phyloP scores from a whole-genome alignment of 2,329 filamentous ascomycete species.

The Setomelanomma holmii region DNA sequence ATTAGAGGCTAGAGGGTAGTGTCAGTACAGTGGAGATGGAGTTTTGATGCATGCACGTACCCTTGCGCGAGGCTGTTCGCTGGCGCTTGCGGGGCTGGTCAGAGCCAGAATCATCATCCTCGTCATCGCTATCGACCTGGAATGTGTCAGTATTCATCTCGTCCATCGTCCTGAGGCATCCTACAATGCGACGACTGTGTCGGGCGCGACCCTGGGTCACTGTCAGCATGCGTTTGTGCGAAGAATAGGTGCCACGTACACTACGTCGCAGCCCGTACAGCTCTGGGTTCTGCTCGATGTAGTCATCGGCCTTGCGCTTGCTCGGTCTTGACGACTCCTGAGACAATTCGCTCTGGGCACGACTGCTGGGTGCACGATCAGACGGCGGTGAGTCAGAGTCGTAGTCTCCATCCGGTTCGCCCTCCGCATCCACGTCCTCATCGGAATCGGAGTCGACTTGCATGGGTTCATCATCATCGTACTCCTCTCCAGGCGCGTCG shows the following conservation, averaged over 20 bases:
- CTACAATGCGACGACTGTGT: slow-evolving; percentile 66
- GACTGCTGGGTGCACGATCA: slow-evolving; percentile 54
- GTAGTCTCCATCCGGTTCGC: slow-evolving; percentile 71
- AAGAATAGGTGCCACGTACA: slow-evolving; percentile 62
- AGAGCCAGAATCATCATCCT: slow-evolving; percentile 75
- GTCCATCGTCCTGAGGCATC: slow-evolving; percentile 32
- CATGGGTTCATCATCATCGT: slow-evolving; percentile 53
- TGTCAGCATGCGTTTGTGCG: slow-evolving; percentile 40
- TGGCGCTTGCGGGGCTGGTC: slow-evolving; percentile 68
- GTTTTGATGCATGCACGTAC: slow-evolving; percentile 55
- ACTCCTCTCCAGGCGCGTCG: slow-evolving; percentile 50
- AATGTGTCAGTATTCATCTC: slow-evolving; percentile 23
- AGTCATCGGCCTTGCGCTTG: slow-evolving; percentile 80
- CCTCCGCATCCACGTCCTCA: slow-evolving; percentile 58
- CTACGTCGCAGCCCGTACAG: slow-evolving; percentile 93
- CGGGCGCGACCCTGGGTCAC: slow-evolving; percentile 63
- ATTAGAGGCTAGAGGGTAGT: slow-evolving; percentile 62
- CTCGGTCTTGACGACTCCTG: slow-evolving; percentile 68
- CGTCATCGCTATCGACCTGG: slow-evolving; percentile 67
- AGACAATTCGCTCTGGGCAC: slow-evolving; percentile 71
- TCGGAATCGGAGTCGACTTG: slow-evolving; percentile 56
- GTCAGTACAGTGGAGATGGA: slow-evolving; percentile 45
- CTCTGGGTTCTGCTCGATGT: slow-evolving; percentile 89
- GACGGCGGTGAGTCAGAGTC: slow-evolving; percentile 67
- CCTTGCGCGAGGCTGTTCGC: slow-evolving; percentile 67